Conservation (phyloP, 495 filamentous ascomycete genomes). For the Penicillium bialowiezense region DNA sequence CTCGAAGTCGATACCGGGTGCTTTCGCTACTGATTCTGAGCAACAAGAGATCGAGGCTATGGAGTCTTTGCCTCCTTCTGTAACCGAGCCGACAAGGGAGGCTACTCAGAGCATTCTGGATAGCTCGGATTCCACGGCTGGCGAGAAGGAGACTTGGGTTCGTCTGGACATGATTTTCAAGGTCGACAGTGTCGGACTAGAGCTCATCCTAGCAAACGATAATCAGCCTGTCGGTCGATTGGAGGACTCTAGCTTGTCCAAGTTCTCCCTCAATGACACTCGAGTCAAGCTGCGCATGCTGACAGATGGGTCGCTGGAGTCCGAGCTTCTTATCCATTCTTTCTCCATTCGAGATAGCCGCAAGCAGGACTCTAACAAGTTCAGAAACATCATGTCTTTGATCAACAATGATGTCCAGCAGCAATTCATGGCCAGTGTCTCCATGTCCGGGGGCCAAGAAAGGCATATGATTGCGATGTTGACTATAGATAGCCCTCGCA, state of each 20-base stretch:
- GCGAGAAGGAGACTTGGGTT: conserved; percentile 70
- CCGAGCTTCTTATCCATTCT: conserved; percentile 88
- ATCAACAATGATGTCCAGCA: conserved; percentile 92
- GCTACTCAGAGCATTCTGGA: conserved; percentile 43
- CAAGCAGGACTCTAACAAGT: conserved; percentile 84
- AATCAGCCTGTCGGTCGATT: conserved; percentile 72
- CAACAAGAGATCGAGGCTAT: conserved; percentile 63
- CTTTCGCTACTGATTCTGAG: conserved; percentile 75
- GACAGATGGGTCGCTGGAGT: conserved; percentile 86
- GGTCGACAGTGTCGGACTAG: conserved; percentile 79
- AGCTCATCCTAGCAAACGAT: conserved; percentile 75
- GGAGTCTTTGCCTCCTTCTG: conserved; percentile 60
- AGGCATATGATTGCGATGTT: conserved; percentile 84
- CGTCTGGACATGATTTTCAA: conserved; percentile 93
- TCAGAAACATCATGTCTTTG: conserved; percentile 95
- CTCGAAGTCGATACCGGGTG: conserved; percentile 77
- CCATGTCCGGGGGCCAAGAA: conserved; percentile 83
- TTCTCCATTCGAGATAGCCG: conserved; percentile 93
- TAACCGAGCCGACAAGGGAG: conserved; percentile 46
- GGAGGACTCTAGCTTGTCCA: conserved; percentile 81
- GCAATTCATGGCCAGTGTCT: conserved; percentile 93
- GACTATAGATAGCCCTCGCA: conserved; percentile 91
- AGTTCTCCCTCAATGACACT: conserved; percentile 90
- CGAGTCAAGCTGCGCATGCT: conserved; percentile 92
- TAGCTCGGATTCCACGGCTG: conserved; percentile 4